phyloP scores from a whole-genome alignment of 805 yeast species.

The Wickerhamiella qilinensis region DNA sequence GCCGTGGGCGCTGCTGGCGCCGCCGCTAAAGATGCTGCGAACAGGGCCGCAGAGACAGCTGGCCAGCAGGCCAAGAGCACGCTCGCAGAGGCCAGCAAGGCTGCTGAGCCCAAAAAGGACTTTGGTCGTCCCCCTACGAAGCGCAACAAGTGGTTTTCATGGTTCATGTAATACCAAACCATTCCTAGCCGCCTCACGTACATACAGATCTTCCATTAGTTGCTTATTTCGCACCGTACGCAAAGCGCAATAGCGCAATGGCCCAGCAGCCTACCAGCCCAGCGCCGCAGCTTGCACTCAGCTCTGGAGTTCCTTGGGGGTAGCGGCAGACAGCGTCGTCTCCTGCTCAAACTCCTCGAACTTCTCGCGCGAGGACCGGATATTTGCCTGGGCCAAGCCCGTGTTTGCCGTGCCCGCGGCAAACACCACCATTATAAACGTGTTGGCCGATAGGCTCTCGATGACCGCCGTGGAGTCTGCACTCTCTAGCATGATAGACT shows the following conservation, averaged over 20 bases:
- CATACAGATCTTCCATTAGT: background rate
- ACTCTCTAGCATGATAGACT: constrained; percentile 54
- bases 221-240: no score
- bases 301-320: no score
- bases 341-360: constrained; percentile 25
- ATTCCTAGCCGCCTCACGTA: background rate
- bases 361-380: constrained; percentile 22
- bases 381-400: constrained; percentile 17
- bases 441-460: constrained; percentile 28
- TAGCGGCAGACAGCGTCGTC: background rate
- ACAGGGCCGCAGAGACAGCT: background rate
- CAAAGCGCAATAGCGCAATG: no score
- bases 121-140: constrained; percentile 1
- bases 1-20: background rate
- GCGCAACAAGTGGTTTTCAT: constrained; percentile 1
- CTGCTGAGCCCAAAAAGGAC: background rate
- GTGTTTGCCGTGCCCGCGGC: constrained; percentile 16
- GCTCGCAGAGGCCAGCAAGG: background rate
- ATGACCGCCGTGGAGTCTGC: constrained; percentile 24
- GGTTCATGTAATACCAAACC: background rate
- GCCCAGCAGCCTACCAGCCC: no score
- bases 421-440: constrained; percentile 29
- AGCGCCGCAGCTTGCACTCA: no score
- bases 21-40: background rate
- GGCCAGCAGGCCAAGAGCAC: background rate